Conservation (phyloP, 257 asterid species). For the Primulina tabacum region DNA sequence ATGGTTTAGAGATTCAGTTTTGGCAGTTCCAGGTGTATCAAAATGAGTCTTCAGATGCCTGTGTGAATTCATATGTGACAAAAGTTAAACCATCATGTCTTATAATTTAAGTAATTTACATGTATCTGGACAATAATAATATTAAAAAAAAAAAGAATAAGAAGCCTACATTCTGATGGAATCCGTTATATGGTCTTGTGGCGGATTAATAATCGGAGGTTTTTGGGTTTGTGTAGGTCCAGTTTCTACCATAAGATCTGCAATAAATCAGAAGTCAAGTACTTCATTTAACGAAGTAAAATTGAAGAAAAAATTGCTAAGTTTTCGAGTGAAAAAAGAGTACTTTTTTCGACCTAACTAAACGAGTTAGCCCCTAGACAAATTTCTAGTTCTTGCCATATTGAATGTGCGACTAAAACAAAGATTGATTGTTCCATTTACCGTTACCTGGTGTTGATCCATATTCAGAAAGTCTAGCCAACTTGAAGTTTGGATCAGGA, state of each 20-base stretch:
- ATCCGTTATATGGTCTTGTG: slow-evolving; percentile 66
- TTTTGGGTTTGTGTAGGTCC: slow-evolving; percentile 87
- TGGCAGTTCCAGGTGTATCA: slow-evolving; percentile 67
- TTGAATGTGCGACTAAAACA: too few relatives aligned
- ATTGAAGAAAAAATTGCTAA: background rate
- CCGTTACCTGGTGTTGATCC: slow-evolving; percentile 49
- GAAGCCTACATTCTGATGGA: slow-evolving; percentile 59
- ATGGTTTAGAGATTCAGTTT: slow-evolving; percentile 62
- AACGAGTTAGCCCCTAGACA: too few relatives aligned
- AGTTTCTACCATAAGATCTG: slow-evolving; percentile 81
- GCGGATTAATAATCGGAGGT: slow-evolving; percentile 36
- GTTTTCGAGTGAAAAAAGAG: background rate
- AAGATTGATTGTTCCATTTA: slow-evolving; percentile 10
- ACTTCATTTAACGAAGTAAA: slow-evolving; percentile 2
- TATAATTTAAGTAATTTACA: background rate
- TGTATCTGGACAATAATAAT: slow-evolving; percentile 1
- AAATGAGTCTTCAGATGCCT: slow-evolving; percentile 93
- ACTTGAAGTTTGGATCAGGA: slow-evolving; percentile 51
- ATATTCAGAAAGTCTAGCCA: slow-evolving; percentile 44
- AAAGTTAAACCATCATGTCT: background rate
- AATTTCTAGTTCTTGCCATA: background rate
- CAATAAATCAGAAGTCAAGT: slow-evolving; percentile 18
- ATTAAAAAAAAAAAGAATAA: background rate
- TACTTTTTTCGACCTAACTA: too few relatives aligned
- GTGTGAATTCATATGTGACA: slow-evolving; percentile 18